A percentile compares a stretch with the other conserved stretches of the same genome.
These are phyloP conservation scores for Notholithocarpus densiflorus DNA, from an alignment of 306 rosid genomes.

Conservation along the genomic window DNA sequence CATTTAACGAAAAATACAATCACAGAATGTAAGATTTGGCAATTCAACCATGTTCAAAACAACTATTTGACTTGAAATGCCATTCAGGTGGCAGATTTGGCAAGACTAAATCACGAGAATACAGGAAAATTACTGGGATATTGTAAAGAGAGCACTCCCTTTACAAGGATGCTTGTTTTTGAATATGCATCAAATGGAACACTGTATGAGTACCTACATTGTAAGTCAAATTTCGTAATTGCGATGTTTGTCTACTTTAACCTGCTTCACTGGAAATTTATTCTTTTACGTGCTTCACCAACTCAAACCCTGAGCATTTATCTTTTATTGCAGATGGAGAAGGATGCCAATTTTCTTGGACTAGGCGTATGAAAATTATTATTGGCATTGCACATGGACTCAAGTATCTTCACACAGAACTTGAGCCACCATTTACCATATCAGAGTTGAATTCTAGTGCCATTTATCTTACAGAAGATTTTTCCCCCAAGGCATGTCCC, in stretches of 20 bases:
- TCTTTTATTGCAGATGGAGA: slow-evolving; percentile 62
- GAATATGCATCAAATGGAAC: slow-evolving; percentile 97
- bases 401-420: slow-evolving; percentile 79
- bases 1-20: slow-evolving; percentile 17
- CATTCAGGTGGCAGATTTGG: slow-evolving; percentile 82
- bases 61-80: slow-evolving; percentile 9
- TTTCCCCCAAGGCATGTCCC: slow-evolving; percentile 75
- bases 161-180: slow-evolving; percentile 93
- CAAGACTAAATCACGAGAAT: slow-evolving; percentile 77
- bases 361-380: slow-evolving; percentile 76
- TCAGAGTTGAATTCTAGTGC: slow-evolving; percentile 91
- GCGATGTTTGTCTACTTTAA: background rate
- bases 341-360: slow-evolving; percentile 90
- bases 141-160: slow-evolving; percentile 78
- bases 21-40: slow-evolving; percentile 8
- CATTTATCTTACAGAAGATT: slow-evolving; percentile 92
- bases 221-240: slow-evolving; percentile 46
- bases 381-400: slow-evolving; percentile 90
- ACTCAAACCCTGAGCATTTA: slow-evolving; percentile 24
- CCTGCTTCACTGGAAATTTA: background rate
- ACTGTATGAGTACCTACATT: slow-evolving; percentile 81
- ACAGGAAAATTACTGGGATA: slow-evolving; percentile 83
- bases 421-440: slow-evolving; percentile 90
- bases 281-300: slow-evolving; percentile 2
- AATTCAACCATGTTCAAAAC: slow-evolving; percentile 10